Evolutionary conservation across 106 monocot species (phyloP).

Genomic region (Ottelia alismoides): DNA sequence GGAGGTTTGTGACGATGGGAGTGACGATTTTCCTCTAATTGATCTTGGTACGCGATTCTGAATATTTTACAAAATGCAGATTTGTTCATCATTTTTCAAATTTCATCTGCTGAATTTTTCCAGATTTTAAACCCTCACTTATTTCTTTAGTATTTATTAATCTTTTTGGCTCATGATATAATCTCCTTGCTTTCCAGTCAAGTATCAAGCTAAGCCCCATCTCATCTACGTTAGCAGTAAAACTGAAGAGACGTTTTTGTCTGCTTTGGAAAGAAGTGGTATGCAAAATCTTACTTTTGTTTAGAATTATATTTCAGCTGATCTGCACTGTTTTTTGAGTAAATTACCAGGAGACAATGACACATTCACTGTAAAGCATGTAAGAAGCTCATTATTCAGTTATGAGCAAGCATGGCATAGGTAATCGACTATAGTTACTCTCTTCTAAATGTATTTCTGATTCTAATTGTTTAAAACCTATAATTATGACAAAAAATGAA

Average conservation of each 20-base stretch:
- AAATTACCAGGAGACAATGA: constrained; percentile 40
- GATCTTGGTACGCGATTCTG: constrained; percentile 54
- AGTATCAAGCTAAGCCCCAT: constrained; percentile 86
- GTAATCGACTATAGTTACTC: constrained; percentile 21
- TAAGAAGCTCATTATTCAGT: constrained; percentile 84
- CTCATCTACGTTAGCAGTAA: constrained; percentile 89
- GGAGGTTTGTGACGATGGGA: constrained; percentile 89
- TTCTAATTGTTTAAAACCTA: no score
- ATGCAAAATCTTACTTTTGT: neutral
- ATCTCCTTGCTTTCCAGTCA: constrained; percentile 36
- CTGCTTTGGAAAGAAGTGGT: constrained; percentile 64
- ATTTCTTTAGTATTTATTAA: neutral
- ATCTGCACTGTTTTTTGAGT: constrained; percentile 17
- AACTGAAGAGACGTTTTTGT: constrained; percentile 79
- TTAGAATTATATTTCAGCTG: neutral
- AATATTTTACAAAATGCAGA: no score
- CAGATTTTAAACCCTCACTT: neutral
- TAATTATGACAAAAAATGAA: no score
- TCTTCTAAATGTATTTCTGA: no score
- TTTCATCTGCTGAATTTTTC: neutral
- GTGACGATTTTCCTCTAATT: constrained; percentile 69
- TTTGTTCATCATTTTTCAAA: neutral
- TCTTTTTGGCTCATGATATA: neutral
- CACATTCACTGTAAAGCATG: constrained; percentile 49
- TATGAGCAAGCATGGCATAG: constrained; percentile 99